These are phyloP conservation scores for Colletotrichum gigasporum DNA, from an alignment of 2,329 filamentous ascomycete species.

Conservation along the genomic window DNA sequence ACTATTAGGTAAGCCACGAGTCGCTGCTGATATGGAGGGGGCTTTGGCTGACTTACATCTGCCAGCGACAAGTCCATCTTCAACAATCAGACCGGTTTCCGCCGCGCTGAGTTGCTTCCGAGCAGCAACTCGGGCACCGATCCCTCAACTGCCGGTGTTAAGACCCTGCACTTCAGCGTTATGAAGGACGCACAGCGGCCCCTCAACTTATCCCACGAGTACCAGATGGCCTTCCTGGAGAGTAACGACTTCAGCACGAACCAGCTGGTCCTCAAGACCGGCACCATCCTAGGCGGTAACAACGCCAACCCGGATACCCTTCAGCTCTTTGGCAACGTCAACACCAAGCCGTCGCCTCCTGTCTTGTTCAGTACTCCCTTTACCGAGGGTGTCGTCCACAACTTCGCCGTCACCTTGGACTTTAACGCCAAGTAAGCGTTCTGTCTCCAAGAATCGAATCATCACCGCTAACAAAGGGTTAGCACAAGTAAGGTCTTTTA, in stretches of 20 bases:
- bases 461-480: neutral
- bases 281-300: constrained; percentile 55
- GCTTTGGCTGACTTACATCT: neutral
- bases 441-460: neutral
- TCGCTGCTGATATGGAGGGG: neutral
- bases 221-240: constrained; percentile 64
- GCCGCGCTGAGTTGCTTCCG: constrained; percentile 66
- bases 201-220: constrained; percentile 69
- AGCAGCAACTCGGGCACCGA: constrained; percentile 60
- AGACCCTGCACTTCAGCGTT: constrained; percentile 70
- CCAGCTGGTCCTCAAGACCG: constrained; percentile 65
- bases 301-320: constrained; percentile 49
- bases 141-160: constrained; percentile 60
- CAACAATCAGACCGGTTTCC: constrained; percentile 66
- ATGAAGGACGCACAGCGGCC: constrained; percentile 59
- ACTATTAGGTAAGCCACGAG: constrained; percentile 50
- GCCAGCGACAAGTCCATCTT: constrained; percentile 67
- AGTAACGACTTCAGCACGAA: constrained; percentile 56
- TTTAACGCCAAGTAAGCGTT: constrained; percentile 61
- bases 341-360: constrained; percentile 45
- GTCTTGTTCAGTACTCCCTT: constrained; percentile 62
- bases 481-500: constrained; percentile 68
- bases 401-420: constrained; percentile 68
- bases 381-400: constrained; percentile 62
- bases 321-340: constrained; percentile 58